phyloP scores from a whole-genome alignment of 108 stramenopile species.

The Mayamaea pseudoterrestris region DNA sequence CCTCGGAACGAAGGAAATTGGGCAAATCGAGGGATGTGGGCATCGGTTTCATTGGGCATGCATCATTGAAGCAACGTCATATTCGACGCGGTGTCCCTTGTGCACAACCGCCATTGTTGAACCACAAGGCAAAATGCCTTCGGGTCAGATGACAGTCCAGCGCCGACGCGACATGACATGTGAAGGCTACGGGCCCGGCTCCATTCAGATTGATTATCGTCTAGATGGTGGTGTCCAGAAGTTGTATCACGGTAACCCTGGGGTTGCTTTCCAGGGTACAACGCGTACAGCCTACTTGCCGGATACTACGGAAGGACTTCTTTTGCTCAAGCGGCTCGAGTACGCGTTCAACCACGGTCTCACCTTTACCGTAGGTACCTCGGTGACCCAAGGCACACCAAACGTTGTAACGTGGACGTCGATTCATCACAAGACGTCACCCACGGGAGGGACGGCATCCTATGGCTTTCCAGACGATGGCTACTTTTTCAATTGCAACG shows the following conservation, averaged over 20 bases:
- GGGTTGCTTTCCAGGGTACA: background rate
- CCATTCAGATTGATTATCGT: slow-evolving; percentile 7
- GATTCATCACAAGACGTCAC: slow-evolving; percentile 47
- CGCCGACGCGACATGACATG: background rate
- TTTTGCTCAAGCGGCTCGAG: slow-evolving; percentile 28
- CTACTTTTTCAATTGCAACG: slow-evolving; percentile 33
- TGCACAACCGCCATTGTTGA: background rate
- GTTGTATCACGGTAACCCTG: slow-evolving; percentile 17
- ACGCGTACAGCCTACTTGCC: slow-evolving; percentile 4
- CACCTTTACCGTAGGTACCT: slow-evolving; percentile 37
- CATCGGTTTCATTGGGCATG: slow-evolving; percentile 3
- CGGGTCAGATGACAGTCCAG: slow-evolving; percentile 8
- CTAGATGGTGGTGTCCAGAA: slow-evolving; percentile 23
- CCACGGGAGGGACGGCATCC: slow-evolving; percentile 18
- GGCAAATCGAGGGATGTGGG: background rate
- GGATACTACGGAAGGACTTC: slow-evolving; percentile 1
- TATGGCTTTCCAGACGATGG: slow-evolving; percentile 39
- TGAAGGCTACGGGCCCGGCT: background rate
- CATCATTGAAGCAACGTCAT: background rate
- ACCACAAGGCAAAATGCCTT: slow-evolving; percentile 21
- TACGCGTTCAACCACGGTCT: slow-evolving; percentile 39
- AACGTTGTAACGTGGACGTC: slow-evolving; percentile 31
- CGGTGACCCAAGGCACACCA: slow-evolving; percentile 19
- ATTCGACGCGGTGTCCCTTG: background rate
- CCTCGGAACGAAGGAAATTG: too few relatives aligned